Evolutionary conservation across 139 green algal species (phyloP).

Genomic region (Nannochloris sp.): DNA sequence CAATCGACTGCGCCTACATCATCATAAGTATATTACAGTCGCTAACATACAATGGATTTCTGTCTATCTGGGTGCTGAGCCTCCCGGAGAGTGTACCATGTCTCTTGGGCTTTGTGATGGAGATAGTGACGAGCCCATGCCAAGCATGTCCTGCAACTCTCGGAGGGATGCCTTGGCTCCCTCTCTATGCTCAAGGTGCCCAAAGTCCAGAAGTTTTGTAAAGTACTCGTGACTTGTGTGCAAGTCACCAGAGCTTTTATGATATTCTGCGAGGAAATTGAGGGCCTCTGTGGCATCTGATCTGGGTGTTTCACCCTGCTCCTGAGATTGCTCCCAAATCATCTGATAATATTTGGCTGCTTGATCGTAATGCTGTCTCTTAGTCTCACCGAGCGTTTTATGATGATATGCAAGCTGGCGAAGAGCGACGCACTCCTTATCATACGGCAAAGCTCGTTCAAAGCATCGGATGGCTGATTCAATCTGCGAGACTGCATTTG

Average conservation of each 20-base stretch:
- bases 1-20: no score
- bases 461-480: conserved; percentile 81
- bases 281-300: conserved; percentile 76
- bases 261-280: conserved; percentile 63
- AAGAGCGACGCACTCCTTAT: conserved; percentile 67
- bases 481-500: conserved; percentile 46
- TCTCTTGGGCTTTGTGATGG: conserved; percentile 2
- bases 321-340: conserved; percentile 66
- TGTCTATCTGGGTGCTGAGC: no score
- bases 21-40: no score
- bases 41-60: no score
- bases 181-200: conserved; percentile 54
- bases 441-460: conserved; percentile 46
- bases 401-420: conserved; percentile 74
- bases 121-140: background rate
- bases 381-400: conserved; percentile 35
- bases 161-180: conserved; percentile 69
- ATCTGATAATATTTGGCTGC: conserved; percentile 67
- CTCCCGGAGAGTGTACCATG: background rate
- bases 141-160: conserved; percentile 47
- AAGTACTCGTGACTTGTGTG: conserved; percentile 53
- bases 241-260: conserved; percentile 48
- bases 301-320: conserved; percentile 26
- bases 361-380: conserved; percentile 4
- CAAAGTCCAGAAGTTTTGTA: conserved; percentile 74